phyloP scores from a whole-genome alignment of 1,139 yeast genomes.

The Tardiomyces digboiensis region DNA sequence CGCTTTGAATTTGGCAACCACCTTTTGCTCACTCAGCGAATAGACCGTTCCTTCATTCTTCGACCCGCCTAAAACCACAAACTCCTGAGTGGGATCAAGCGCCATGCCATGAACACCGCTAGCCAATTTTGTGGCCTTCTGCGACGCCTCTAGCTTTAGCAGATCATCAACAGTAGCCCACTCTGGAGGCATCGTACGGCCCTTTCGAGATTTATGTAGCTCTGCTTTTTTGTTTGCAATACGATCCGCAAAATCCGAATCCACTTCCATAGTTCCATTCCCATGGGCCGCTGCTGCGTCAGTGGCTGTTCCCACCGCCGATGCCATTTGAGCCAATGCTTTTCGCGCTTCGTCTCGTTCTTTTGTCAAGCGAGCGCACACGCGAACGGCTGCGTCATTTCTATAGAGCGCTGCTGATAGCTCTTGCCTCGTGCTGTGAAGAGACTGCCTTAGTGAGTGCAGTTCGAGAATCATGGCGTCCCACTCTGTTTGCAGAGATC shows the following conservation, averaged over 20 bases:
- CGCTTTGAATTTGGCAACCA: conserved; percentile 7
- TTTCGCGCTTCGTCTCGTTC: conserved; percentile 66
- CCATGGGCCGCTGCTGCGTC: not conserved
- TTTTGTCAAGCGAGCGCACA: conserved; percentile 61
- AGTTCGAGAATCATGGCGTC: conserved; percentile 80
- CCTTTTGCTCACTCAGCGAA: not conserved
- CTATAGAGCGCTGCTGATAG: conserved; percentile 70
- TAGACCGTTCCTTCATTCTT: not conserved
- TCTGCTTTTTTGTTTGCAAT: not conserved
- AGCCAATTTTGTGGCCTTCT: not conserved
- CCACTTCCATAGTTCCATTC: not conserved
- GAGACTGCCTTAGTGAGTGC: conserved; percentile 64
- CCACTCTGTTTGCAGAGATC: conserved; percentile 82
- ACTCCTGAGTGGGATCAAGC: not conserved
- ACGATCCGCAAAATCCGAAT: not conserved
- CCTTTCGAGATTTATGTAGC: not conserved
- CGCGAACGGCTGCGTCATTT: conserved; percentile 86
- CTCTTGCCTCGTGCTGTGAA: conserved; percentile 58
- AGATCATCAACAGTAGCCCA: not conserved
- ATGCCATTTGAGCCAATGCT: conserved; percentile 42
- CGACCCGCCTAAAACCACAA: not conserved
- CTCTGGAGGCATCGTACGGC: not conserved
- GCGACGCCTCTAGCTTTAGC: not conserved
- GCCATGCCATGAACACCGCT: not conserved
- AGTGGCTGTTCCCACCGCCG: conserved; percentile 3